Evolutionary conservation across 163 green algal species (phyloP), one percentile per base, ranked within the genome.

Genomic region (Coccomyxa subellipsoidea): DNA sequence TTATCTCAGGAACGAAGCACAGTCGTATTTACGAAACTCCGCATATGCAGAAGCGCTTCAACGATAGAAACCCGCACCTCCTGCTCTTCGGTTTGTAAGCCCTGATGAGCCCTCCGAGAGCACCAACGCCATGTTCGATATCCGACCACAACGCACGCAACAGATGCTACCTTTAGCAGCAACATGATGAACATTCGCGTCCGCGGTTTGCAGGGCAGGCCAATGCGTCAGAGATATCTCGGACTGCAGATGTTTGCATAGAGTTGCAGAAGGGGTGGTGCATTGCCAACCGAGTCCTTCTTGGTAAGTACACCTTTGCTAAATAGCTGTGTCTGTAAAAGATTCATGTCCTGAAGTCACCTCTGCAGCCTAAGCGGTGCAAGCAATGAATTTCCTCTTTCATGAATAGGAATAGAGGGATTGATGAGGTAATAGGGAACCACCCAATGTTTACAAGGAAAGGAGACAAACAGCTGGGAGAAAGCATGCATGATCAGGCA

Each of bases 61-160:
- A 66, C 18, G 47, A 59, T 23, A 59, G 47, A 27, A 59, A 18
- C 21, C 15, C 66, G 32, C 21, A 73, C 66, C 66, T 73, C 21
- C 66, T 73, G 66, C 66, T 32, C 66, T 73, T 73, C 66, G 66
- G 66, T 34, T 73, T 36, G 29, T 4, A 73, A 73, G 66, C 66
- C 66, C 66, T 73, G 66, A 73, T 73, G 66, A 23, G 27, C 29
- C 66, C 66, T 73, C 66, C 66, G 66, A 73, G 21, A 73, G 66
- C 32, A 73, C 66, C 66, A 73, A 23, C 66, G 66, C 66, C 66
- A 73, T 8, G n/a, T 12, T 34, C n/a, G 66, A 34, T 36, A 34
- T 34, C 66, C 66, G 66, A 73, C 66, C 66, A 34, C 66, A 34
- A 73, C 29, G 27, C 66, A 32, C 66, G n/a, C 66, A 34, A 34